phyloP scores from a whole-genome alignment of 1,284 basidiomycete genomes.

The Inonotus hispidus region DNA sequence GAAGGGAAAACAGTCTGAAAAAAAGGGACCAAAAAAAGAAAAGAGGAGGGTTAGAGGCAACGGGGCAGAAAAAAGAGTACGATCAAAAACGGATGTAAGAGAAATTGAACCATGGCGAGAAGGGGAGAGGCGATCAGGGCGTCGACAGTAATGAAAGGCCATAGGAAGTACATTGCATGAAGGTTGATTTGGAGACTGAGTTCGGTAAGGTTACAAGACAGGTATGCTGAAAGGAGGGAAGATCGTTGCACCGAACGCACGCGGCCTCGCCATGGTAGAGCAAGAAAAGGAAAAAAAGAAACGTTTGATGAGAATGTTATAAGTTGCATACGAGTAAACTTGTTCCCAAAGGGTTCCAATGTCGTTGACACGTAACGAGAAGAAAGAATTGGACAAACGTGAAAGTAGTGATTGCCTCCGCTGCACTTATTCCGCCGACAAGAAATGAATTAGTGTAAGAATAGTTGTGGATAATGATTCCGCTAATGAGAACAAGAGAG shows the following conservation, averaged over 20 bases:
- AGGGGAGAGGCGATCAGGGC: background rate
- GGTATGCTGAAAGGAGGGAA: background rate
- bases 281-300: background rate
- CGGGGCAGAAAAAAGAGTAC: background rate
- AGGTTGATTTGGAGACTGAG: background rate
- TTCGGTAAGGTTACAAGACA: slow-evolving; percentile 10
- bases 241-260: slow-evolving; percentile 1
- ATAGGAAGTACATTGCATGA: background rate
- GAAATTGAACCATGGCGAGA: background rate
- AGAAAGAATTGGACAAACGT: background rate
- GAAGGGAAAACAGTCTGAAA: background rate
- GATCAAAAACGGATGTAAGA: background rate
- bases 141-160: background rate
- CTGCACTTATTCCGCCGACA: slow-evolving; percentile 4
- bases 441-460: slow-evolving; percentile 6
- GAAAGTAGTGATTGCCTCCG: background rate
- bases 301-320: slow-evolving; percentile 6
- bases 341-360: slow-evolving; percentile 9
- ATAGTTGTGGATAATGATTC: slow-evolving; percentile 1
- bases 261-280: background rate
- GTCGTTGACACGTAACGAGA: background rate
- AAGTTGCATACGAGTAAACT: slow-evolving; percentile 14
- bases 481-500: background rate
- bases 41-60: background rate
- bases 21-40: background rate